Percentiles rank a stretch among this genome's conserved stretches.
Evolutionary conservation across 257 asterid genomes (phyloP).

Genomic region (Solanum dulcamara): DNA sequence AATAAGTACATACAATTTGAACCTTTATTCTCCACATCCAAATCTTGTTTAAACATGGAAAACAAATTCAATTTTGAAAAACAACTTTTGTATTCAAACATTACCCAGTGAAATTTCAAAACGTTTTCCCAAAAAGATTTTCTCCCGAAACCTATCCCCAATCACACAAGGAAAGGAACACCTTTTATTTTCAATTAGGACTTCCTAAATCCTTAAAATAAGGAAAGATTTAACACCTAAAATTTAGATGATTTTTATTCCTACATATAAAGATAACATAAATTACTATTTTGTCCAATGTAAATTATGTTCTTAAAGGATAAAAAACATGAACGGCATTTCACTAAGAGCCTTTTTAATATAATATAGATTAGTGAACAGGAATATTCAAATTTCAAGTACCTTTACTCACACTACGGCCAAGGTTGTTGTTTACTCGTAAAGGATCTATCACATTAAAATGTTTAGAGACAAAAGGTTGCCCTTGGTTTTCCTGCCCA

Average conservation of each 20-base stretch:
- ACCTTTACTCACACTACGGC: constrained; percentile 99
- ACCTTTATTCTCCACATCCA: background rate
- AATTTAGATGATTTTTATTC: background rate
- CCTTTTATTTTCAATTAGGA: background rate
- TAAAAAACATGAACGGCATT: background rate
- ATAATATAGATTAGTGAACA: background rate
- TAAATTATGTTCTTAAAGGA: background rate
- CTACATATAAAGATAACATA: background rate
- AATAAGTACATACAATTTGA: background rate
- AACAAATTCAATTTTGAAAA: background rate
- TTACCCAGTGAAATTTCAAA: background rate
- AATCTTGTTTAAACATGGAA: background rate
- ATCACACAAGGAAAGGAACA: background rate
- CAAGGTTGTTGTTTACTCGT: constrained; percentile 96
- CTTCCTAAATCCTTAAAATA: background rate
- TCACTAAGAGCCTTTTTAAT: background rate
- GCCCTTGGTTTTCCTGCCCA: constrained; percentile 83
- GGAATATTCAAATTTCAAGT: constrained; percentile 5
- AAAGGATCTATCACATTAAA: constrained; percentile 95
- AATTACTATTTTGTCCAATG: background rate
- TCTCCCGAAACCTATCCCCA: background rate
- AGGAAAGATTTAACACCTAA: background rate
- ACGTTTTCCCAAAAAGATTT: background rate
- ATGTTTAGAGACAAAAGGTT: constrained; percentile 75
- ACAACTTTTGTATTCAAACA: background rate